Evolutionary conservation across 2,329 filamentous ascomycete species (phyloP), one percentile per base, ranked within the genome.

Genomic region (Intubia oerlemansii): DNA sequence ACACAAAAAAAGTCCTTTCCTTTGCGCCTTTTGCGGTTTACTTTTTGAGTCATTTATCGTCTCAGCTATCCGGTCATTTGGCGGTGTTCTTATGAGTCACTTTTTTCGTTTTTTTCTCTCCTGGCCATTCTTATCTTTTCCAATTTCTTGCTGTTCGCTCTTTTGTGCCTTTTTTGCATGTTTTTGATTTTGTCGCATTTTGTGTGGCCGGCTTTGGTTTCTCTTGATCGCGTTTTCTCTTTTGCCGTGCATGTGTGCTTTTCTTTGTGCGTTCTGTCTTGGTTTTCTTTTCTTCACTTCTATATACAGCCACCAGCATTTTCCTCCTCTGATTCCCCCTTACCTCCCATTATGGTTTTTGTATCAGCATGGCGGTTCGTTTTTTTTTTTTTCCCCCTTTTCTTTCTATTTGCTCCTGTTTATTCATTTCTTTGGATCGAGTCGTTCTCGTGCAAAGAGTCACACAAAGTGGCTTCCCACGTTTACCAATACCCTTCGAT

Each of bases 1-100:
- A 23, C 27, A 32, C 22, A 22, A 25, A 32, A 34, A 34, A 34
- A 32, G 30, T 32, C 14, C n/a, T 5, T 31, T 31, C 15, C 20
- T 19, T 23, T 24, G 2, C 5, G 20, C 17, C 11, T 20, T 18
- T 25, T 23, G 3, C 5, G n/a, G 5, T 17, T 9, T 23, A 19
- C 20, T 20, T 28, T 24, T 30, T 32, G 27, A 25, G 23, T 22
- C 15, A 19, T 31, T 15, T n/a, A n/a, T n/a, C n/a, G n/a, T 30
- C 16, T 24, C 16, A 32, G 30, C 24, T 29, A 27, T 27, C 25
- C 16, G 29, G 32, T 29, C 32, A 27, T 31, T 22, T 27, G 24
- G 29, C 19, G 32, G 32, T 32, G 27, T 34, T 32, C 14, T 27
- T 18, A 17, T 27, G 26, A 25, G 22, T n/a, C n/a, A n/a, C n/a